Evolutionary conservation across 228 moss, liverwort and hornwort species (phyloP).

Genomic region (Sphagnum fallax): DNA sequence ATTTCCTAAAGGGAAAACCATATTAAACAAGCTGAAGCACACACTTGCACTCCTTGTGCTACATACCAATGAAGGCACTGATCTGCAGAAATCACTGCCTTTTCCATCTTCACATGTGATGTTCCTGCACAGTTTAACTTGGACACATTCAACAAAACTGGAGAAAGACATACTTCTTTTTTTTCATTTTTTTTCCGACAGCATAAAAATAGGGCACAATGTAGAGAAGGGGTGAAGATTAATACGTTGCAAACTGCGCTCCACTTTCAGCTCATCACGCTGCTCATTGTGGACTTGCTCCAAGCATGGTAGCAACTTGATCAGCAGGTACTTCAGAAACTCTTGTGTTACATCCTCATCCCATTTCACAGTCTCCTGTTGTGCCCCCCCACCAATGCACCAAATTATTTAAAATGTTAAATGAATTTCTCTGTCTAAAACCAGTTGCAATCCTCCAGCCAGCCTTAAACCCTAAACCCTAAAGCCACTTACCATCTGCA

Average conservation of each 20-base stretch:
- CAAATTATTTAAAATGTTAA: neutral
- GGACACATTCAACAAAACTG: neutral
- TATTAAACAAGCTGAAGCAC: neutral
- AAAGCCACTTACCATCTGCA: conserved; percentile 26
- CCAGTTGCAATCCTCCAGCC: too few relatives aligned
- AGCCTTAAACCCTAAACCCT: too few relatives aligned
- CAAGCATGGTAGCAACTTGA: conserved; percentile 58
- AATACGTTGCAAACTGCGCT: conserved; percentile 53
- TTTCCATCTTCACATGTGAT: conserved; percentile 26
- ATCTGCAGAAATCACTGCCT: conserved; percentile 44
- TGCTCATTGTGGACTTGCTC: conserved; percentile 70
- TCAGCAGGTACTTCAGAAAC: conserved; percentile 49
- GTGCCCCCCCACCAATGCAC: neutral
- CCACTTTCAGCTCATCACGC: conserved; percentile 62
- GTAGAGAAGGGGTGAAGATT: too few relatives aligned
- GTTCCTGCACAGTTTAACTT: conserved; percentile 48
- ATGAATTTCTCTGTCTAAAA: too few relatives aligned
- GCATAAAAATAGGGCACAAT: neutral
- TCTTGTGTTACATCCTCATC: neutral
- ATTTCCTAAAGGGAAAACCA: neutral
- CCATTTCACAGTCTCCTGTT: too few relatives aligned
- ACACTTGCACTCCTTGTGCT: neutral
- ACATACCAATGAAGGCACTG: conserved; percentile 80
- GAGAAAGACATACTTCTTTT: conserved; percentile 1
- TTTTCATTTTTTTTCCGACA: neutral